A percentile compares a stretch with the other conserved stretches of the same genome.
Conservation (phyloP, 306 rosid species). For the Vigna trinervia region DNA sequence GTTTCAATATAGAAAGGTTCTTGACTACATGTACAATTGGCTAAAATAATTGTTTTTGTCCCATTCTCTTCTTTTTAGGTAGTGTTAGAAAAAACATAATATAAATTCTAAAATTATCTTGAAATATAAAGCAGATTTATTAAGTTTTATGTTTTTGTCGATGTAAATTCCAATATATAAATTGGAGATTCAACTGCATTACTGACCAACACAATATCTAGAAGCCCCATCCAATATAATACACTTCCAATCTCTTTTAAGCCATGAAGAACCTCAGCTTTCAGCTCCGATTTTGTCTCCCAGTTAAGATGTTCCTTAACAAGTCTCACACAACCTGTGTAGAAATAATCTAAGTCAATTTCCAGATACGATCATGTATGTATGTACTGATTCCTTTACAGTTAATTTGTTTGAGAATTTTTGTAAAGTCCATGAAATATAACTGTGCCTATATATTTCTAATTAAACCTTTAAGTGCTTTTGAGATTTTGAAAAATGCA, state of each 20-base stretch:
- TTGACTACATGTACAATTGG: slow-evolving; percentile 10
- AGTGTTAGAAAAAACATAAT: neutral
- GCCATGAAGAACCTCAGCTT: slow-evolving; percentile 87
- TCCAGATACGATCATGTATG: slow-evolving; percentile 38
- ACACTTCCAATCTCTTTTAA: slow-evolving; percentile 99
- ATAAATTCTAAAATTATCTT: slow-evolving; percentile 13
- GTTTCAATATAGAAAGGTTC: neutral
- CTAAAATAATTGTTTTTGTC: slow-evolving; percentile 10
- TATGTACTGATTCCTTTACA: neutral
- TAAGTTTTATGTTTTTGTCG: slow-evolving; percentile 29
- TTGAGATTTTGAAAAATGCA: slow-evolving; percentile 35
- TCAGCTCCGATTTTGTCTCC: slow-evolving; percentile 87
- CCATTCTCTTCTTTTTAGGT: neutral
- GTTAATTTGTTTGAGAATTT: neutral
- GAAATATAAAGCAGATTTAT: slow-evolving; percentile 6
- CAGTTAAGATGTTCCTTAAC: slow-evolving; percentile 92
- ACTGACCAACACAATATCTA: slow-evolving; percentile 95
- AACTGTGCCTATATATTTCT: slow-evolving; percentile 10
- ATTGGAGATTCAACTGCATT: slow-evolving; percentile 37
- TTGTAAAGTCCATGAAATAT: slow-evolving; percentile 29
- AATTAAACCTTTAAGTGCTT: slow-evolving; percentile 26
- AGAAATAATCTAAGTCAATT: slow-evolving; percentile 38
- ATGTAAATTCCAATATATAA: slow-evolving; percentile 28
- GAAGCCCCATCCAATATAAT: slow-evolving; percentile 92
- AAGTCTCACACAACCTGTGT: slow-evolving; percentile 84